These are phyloP conservation scores for Otatea glauca DNA, from an alignment of 176 grass and related monocot species.

Conservation along the genomic window DNA sequence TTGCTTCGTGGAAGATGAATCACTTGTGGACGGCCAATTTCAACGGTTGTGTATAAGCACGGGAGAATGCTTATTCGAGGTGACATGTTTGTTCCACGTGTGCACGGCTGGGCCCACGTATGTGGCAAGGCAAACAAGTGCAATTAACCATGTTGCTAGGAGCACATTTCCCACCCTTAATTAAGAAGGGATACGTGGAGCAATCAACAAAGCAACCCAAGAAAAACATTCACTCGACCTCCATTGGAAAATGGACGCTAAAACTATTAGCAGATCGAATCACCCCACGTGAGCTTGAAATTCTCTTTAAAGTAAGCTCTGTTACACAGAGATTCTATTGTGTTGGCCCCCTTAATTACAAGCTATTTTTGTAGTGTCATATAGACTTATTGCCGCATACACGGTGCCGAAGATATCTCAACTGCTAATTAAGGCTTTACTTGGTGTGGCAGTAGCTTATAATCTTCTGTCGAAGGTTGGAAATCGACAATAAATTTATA, in stretches of 20 bases:
- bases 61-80: not conserved
- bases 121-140: not conserved
- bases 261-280: not conserved
- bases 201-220: not conserved
- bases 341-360: not conserved
- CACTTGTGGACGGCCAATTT: constrained; percentile 38
- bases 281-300: not conserved
- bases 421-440: too few relatives aligned
- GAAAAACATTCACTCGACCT: too few relatives aligned
- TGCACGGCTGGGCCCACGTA: not conserved
- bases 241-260: not conserved
- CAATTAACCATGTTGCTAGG: not conserved
- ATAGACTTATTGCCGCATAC: too few relatives aligned
- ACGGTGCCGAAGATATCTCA: not conserved
- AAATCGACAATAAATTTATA: too few relatives aligned
- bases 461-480: too few relatives aligned
- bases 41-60: constrained; percentile 32
- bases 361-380: not conserved
- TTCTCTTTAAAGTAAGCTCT: not conserved
- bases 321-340: not conserved
- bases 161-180: not conserved
- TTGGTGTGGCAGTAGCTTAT: too few relatives aligned
- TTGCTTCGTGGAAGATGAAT: too few relatives aligned
- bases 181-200: constrained; percentile 1
- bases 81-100: constrained; percentile 27